Evolutionary conservation across 2,329 filamentous ascomycete genomes (phyloP), one percentile per base, ranked within the genome.

Genomic region (Talaromyces sp.): DNA sequence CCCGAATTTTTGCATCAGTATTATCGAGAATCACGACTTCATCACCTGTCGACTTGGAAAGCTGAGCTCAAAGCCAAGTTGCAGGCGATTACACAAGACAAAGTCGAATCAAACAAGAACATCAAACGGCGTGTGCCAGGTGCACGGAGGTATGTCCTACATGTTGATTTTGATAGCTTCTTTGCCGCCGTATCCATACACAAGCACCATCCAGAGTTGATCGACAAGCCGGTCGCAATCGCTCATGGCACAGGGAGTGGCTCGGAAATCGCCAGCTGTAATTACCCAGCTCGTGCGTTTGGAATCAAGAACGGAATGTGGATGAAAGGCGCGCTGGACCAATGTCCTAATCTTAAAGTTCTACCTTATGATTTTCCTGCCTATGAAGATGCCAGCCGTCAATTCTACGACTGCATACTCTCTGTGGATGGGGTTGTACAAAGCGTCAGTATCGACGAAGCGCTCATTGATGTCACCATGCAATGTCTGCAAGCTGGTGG

Each of bases 241-340:
- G 93, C 95, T 3, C 95, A 99, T 71, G 90, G 93, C 4, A 84
- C 84, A 50, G 93, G 93, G 0, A 86, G 85, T 25, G 92, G 91
- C 0, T 96, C 93, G 0, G 95, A 99, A 72, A 98, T 99, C 70
- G 95, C 95, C 23, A 97, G 93, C 67, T 99, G 95, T 77, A 99
- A 99, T 70, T 99, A 99, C 72, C 87, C 89, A 21, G 95, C 96
- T 6, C 86, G 95, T 40, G 83, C 85, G 35, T 95, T 88, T 69
- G 93, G 93, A 1, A 83, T 99, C 61, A 96, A 93, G 72, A 99
- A 99, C 69, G 96, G 96, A 40, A 99, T 98, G 95, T 99, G 96
- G 95, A 98, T 99, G 93, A 96, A 93, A 73, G 83, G 84, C 37
- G 95, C 95, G 0, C 82, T 89, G 64, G 88, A 95, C 67, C 75